Conservation (phyloP, 129 eudicot genomes). For the Chrysanthemum seticuspe region DNA sequence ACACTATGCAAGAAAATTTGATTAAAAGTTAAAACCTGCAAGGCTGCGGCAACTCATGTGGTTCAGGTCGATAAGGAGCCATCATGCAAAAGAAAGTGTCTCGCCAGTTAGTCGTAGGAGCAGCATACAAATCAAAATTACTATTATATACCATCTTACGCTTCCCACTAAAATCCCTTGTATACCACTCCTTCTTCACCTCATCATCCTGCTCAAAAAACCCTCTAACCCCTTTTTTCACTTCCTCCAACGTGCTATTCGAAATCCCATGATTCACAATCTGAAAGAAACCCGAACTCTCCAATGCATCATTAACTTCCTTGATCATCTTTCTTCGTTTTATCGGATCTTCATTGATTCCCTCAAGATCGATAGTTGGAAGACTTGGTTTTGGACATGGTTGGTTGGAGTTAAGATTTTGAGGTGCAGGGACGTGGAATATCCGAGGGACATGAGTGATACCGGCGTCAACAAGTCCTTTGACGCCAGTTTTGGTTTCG, state of each 20-base stretch:
- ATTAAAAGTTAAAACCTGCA: no score
- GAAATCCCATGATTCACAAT: conserved; percentile 52
- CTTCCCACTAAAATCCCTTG: conserved; percentile 17
- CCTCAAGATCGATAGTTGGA: conserved; percentile 37
- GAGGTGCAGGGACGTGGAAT: conserved; percentile 27
- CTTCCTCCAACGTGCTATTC: conserved; percentile 26
- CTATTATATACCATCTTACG: conserved; percentile 27
- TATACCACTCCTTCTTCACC: conserved; percentile 38
- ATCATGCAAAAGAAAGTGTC: conserved; percentile 34
- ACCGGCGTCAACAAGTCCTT: conserved; percentile 65
- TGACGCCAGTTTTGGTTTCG: neutral
- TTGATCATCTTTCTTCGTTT: conserved; percentile 20
- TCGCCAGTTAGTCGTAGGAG: conserved; percentile 45
- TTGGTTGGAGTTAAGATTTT: conserved; percentile 19
- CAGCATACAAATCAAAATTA: conserved; percentile 43
- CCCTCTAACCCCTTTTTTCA: conserved; percentile 27
- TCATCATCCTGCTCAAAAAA: conserved; percentile 45
- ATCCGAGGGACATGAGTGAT: conserved; percentile 37
- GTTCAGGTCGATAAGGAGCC: conserved; percentile 46
- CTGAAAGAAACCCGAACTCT: conserved; percentile 48
- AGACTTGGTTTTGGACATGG: conserved; percentile 2
- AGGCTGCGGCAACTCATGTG: neutral
- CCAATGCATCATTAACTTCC: conserved; percentile 36
- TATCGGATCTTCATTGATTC: conserved; percentile 7
- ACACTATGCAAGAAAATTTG: no score